A percentile compares a stretch with the other conserved stretches of the same genome.
Evolutionary conservation across 176 grass and related monocot genomes (phyloP).

Genomic region (Panicum miliaceum): DNA sequence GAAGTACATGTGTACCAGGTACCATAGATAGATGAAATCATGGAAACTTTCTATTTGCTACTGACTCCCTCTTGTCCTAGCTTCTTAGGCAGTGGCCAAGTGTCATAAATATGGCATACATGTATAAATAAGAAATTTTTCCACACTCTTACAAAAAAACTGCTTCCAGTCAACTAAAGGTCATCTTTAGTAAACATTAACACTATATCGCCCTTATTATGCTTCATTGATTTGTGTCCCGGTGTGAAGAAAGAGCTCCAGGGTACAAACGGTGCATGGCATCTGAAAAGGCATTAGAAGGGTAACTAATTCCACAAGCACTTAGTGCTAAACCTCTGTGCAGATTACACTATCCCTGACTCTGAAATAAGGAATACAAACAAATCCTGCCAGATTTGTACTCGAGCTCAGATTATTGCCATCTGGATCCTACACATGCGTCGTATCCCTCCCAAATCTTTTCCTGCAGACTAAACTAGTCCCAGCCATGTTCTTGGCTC

Average conservation of each 20-base stretch:
- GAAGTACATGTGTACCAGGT: neutral
- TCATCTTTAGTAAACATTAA: neutral
- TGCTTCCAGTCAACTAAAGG: neutral
- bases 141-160: neutral
- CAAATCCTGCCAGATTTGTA: neutral
- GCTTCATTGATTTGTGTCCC: neutral
- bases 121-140: neutral
- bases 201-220: neutral
- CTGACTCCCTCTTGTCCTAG: neutral
- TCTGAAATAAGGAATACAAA: neutral
- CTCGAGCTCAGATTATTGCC: neutral
- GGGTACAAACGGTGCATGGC: neutral
- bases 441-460: constrained; percentile 1
- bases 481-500: neutral
- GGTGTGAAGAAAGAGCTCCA: neutral
- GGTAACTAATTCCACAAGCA: neutral
- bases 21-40: constrained; percentile 10
- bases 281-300: neutral
- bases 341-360: neutral
- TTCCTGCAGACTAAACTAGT: constrained; percentile 9
- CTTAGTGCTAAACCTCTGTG: neutral
- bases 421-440: constrained; percentile 15
- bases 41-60: neutral
- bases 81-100: neutral
- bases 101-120: neutral